Evolutionary conservation across 768 basidiomycete species (phyloP).

Genomic region (Phaffia australis): DNA sequence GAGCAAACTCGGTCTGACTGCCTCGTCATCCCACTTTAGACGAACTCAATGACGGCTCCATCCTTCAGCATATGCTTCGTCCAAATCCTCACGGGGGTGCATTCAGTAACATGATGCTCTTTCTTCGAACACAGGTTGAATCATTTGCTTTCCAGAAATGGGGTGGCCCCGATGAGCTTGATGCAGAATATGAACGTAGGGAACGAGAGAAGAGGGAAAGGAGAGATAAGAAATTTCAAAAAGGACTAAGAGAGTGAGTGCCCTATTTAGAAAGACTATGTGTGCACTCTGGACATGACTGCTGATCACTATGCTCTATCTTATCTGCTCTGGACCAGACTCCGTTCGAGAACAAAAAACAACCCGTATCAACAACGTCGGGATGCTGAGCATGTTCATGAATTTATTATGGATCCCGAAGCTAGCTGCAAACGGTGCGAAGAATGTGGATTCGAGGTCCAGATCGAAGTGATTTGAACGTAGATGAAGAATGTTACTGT

Average conservation of each 20-base stretch:
- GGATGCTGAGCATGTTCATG: conserved; percentile 80
- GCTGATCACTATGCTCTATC: conserved; percentile 1
- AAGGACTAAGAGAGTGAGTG: conserved; percentile 59
- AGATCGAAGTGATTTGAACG: conserved; percentile 65
- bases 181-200: conserved; percentile 72
- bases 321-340: conserved; percentile 27
- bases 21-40: conserved; percentile 44
- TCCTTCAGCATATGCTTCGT: conserved; percentile 84
- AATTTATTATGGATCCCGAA: conserved; percentile 53
- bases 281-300: no score
- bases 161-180: conserved; percentile 84
- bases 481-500: not conserved
- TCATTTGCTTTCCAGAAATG: conserved; percentile 97
- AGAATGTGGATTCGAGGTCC: conserved; percentile 81
- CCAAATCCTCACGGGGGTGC: conserved; percentile 91
- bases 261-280: not conserved
- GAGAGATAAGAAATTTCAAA: conserved; percentile 89
- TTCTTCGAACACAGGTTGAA: conserved; percentile 62
- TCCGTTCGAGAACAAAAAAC: conserved; percentile 73
- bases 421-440: conserved; percentile 60
- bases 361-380: conserved; percentile 78
- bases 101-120: conserved; percentile 99
- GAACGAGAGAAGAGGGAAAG: conserved; percentile 73
- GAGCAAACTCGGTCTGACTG: conserved; percentile 1
- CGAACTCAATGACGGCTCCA: conserved; percentile 81